Percentiles rank a stretch among this genome's conserved stretches.
Evolutionary conservation across 192 early-diverging fungal genomes (phyloP).

Genomic region (Nowakowskiella sp.): DNA sequence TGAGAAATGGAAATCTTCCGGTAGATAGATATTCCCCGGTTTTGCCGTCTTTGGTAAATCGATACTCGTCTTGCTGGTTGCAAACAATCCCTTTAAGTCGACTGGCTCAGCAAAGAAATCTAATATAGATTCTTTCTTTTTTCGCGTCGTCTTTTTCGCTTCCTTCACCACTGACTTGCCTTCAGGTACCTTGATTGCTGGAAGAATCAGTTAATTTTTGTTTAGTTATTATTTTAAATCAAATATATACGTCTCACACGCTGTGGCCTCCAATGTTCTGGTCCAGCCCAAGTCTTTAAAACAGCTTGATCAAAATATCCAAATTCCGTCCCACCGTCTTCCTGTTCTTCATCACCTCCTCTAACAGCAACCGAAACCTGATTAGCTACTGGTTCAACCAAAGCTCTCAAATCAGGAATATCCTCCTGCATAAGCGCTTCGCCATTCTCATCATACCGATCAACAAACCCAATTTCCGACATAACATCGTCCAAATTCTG

Average conservation of each 20-base stretch:
- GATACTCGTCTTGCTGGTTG: background rate
- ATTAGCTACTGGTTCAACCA: conserved; percentile 5
- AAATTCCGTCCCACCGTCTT: conserved; percentile 60
- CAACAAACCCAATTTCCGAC: too few species aligned
- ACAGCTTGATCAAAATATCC: conserved; percentile 83
- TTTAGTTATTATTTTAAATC: background rate
- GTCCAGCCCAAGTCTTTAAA: conserved; percentile 83
- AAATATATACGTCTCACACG: conserved; percentile 5
- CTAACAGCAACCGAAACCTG: conserved; percentile 9
- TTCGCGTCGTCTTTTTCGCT: conserved; percentile 1
- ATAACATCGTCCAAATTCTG: too few species aligned
- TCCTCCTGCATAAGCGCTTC: too few species aligned
- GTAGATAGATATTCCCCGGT: background rate
- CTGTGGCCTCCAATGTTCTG: conserved; percentile 73
- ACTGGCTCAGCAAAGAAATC: conserved; percentile 14
- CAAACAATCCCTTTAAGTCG: background rate
- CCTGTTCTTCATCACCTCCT: background rate
- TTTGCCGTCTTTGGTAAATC: background rate
- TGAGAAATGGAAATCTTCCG: background rate
- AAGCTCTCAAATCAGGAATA: background rate
- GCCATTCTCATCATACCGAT: too few species aligned
- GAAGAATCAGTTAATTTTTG: background rate
- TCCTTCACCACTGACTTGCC: background rate
- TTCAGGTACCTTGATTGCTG: background rate
- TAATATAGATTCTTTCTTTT: conserved; percentile 9